Base-by-base conservation (phyloP, 768 basidiomycete genomes). In the Mycena metata region DNA sequence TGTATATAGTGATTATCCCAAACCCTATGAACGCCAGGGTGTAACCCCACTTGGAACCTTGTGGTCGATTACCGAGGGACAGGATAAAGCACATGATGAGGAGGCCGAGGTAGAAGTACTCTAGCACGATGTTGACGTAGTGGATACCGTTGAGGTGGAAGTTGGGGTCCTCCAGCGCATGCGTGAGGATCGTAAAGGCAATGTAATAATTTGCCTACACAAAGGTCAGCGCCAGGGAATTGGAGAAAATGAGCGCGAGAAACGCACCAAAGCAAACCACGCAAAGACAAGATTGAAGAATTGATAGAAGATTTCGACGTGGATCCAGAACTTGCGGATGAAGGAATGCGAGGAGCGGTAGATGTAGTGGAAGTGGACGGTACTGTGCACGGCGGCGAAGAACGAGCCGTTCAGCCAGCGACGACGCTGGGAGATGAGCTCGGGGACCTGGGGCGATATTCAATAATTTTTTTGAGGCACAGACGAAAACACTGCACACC, bases 331-430 rank as follows among this genome's bases (percentile, higher is more conserved):
- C 80, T 98, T 99, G 75, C 95, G 86, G 43, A 91, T 35, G 76
- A 96, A 87, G 0, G 86, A 80, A 77, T 97, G 96, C 21, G 93
- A 91, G 11, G 93, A 95, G 26, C 97, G 90, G 78, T 99, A 99
- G 45, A 99, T 88, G 76, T 98, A 98, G 71, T 94, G 91, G 80
- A 99, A 99, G 77, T 99, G 95, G 71, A 96, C 85, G 5, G 90
- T 93, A 64, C 92, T 91, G 81, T 99, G 96, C 17, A 99, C 90
- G 0, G 93, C 95, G 12, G 96, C 98, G 79, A 99, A 99, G 89
- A 99, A 99, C 5, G 95, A 96, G 16, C 97, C 96, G 78, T 98
- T 98, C 30, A 99, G 86, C 97, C 97, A 99, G 45, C 96, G 91
- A 42, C 97, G 88, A 57, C 97, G 91, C 76, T 99, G 97, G 0